Conservation (phyloP, 495 filamentous ascomycete species). For the Penicillium taxi region DNA sequence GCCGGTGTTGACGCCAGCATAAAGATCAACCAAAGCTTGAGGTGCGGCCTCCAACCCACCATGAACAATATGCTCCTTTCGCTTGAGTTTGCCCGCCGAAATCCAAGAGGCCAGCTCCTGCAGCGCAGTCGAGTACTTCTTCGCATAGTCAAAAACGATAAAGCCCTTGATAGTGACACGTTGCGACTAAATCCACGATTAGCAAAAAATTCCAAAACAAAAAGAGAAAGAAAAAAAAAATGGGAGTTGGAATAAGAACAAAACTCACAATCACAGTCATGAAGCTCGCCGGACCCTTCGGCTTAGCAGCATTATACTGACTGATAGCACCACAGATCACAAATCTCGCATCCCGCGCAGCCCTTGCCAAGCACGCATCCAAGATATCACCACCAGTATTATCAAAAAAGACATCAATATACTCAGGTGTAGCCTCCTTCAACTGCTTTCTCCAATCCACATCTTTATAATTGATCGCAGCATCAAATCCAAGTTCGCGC, state of each 20-base stretch:
- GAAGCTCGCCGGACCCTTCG: slow-evolving; percentile 39
- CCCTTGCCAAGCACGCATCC: slow-evolving; percentile 42
- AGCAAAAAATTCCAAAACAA: slow-evolving; percentile 7
- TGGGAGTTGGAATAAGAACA: no score
- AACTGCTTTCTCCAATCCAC: slow-evolving; percentile 44
- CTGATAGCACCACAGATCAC: slow-evolving; percentile 49
- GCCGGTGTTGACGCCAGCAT: slow-evolving; percentile 44
- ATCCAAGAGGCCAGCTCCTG: slow-evolving; percentile 44
- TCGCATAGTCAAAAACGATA: slow-evolving; percentile 46
- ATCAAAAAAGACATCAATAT: slow-evolving; percentile 53
- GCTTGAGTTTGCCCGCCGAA: slow-evolving; percentile 46
- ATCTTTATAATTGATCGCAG: slow-evolving; percentile 51
- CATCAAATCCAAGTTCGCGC: slow-evolving; percentile 42
- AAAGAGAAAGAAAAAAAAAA: background rate
- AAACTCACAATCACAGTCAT: slow-evolving; percentile 44
- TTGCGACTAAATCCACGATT: slow-evolving; percentile 30
- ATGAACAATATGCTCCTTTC: slow-evolving; percentile 47
- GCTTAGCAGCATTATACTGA: slow-evolving; percentile 44
- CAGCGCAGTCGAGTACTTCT: slow-evolving; percentile 37
- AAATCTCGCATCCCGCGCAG: slow-evolving; percentile 41
- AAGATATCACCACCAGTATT: slow-evolving; percentile 50
- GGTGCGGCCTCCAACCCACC: slow-evolving; percentile 46
- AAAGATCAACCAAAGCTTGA: slow-evolving; percentile 42
- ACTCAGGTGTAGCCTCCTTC: slow-evolving; percentile 37
- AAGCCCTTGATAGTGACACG: slow-evolving; percentile 49